Percentiles rank a stretch among this genome's conserved stretches.
These are phyloP conservation scores for Mesembryanthemum crystallinum DNA, from an alignment of 148 eudicot genomes.

Conservation along the genomic window DNA sequence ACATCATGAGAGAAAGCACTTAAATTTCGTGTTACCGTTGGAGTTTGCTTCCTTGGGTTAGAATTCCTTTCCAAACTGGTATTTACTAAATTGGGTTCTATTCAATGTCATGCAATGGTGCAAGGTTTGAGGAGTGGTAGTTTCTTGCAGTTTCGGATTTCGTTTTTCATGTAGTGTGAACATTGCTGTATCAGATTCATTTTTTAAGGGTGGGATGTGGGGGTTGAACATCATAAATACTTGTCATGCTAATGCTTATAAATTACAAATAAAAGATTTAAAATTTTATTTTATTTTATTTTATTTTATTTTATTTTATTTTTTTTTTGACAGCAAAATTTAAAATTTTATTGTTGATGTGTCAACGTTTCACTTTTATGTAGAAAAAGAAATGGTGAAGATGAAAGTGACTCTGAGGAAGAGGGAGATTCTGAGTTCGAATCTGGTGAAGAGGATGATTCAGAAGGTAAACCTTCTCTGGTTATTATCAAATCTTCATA, in stretches of 20 bases:
- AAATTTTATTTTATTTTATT: too few species aligned
- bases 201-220: neutral
- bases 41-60: neutral
- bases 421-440: conserved; percentile 33
- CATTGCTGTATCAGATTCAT: too few species aligned
- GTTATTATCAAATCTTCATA: neutral
- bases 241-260: conserved; percentile 7
- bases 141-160: neutral
- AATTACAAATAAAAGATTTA: neutral
- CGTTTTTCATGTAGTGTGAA: too few species aligned
- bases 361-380: neutral
- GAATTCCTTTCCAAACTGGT: neutral
- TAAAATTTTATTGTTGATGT: neutral
- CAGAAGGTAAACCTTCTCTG: conserved; percentile 24
- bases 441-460: conserved; percentile 38
- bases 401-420: conserved; percentile 44
- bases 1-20: neutral
- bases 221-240: neutral
- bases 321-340: too few species aligned
- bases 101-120: neutral
- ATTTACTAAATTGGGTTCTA: neutral
- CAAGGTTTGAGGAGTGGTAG: neutral
- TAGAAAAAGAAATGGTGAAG: conserved; percentile 46
- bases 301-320: too few species aligned
- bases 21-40: neutral